Percentiles rank a stretch among this genome's conserved stretches.
Evolutionary conservation across 768 basidiomycete species (phyloP).

Genomic region (Rhodosporidiobolus odoratus): DNA sequence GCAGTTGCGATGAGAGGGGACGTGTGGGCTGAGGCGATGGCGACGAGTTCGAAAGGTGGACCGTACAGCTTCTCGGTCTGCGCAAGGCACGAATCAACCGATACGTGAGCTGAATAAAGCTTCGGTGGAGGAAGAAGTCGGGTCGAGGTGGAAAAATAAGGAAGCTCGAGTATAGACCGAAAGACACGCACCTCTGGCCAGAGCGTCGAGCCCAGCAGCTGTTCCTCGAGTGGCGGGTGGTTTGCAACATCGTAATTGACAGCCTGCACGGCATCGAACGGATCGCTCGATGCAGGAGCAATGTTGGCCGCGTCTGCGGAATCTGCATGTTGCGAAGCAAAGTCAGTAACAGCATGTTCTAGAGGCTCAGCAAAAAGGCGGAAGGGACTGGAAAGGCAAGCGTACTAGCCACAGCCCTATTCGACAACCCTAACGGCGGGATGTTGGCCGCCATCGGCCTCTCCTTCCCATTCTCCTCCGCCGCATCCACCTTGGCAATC

Average conservation of each 20-base stretch:
- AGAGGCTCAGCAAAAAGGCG: neutral
- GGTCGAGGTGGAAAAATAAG: neutral
- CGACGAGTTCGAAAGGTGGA: constrained; percentile 92
- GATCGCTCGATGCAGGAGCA: constrained; percentile 20
- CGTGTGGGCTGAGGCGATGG: constrained; percentile 67
- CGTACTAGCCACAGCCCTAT: constrained; percentile 64
- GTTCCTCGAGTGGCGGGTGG: constrained; percentile 70
- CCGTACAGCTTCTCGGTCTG: constrained; percentile 85
- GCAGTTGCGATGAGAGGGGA: constrained; percentile 73
- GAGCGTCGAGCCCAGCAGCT: constrained; percentile 75
- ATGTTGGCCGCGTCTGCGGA: constrained; percentile 25
- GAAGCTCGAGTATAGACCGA: too few relatives aligned
- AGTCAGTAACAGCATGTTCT: too few relatives aligned
- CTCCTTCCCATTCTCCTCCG: constrained; percentile 53
- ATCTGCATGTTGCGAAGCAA: too few relatives aligned
- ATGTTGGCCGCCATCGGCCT: constrained; percentile 78
- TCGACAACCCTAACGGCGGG: constrained; percentile 87
- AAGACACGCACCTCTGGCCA: constrained; percentile 73
- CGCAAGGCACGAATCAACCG: fast-evolving
- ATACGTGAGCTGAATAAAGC: too few relatives aligned
- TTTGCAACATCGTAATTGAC: constrained; percentile 11
- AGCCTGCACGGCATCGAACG: constrained; percentile 14
- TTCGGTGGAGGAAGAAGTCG: too few relatives aligned
- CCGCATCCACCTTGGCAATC: constrained; percentile 52
- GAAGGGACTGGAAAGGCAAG: neutral